Evolutionary conservation across 257 asterid species (phyloP), one percentile per base, ranked within the genome.

Genomic region (Linderniella brevidens): DNA sequence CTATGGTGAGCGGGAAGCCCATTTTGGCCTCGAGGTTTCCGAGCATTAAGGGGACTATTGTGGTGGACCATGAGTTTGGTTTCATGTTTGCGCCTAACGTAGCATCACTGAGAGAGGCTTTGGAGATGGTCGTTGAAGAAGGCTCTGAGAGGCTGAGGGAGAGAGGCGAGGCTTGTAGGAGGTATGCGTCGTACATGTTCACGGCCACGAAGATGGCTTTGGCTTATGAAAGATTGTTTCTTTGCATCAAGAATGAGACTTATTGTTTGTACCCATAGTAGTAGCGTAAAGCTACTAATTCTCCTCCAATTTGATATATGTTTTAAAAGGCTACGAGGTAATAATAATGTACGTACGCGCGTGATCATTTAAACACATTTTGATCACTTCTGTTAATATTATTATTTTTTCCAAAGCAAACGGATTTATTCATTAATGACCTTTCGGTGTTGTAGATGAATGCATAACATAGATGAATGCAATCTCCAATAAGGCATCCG

Each of bases 11-110:
- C 39, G 97, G 94, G 40, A 86, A 79, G 54, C 76, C 97, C 4
- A 82, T 86, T 1, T 70, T 82, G 93, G 97, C 97, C 13, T 77
- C 97, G 19, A 71, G 94, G 53, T 86, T 82, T 54, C 94, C 97
- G 0, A 86, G 97, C 41, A 82, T 86, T 37, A 86, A 77, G 50
- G 93, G 97, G 35, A 82, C 94, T 0, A 71, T 82, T 17, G 62
- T 86, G 56, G 94, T 86, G 19, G 63, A 82, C 10, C 71, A 68
- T 50, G 85, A 82, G 38, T 82, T 67, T 13, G 97, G 94, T 0
- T 71, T 77, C 63, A 82, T 79, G 93, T 82, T 86, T 56, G 64
- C 92, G 0, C 93, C 97, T 3, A 82, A 86, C 11, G 80, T 64
- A 13, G 93, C 67, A 35, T 75, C 93, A 0, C 64, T 82, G 57